Evolutionary conservation across 495 filamentous ascomycete species (phyloP).

Genomic region (Saxophila tyrrhenica): DNA sequence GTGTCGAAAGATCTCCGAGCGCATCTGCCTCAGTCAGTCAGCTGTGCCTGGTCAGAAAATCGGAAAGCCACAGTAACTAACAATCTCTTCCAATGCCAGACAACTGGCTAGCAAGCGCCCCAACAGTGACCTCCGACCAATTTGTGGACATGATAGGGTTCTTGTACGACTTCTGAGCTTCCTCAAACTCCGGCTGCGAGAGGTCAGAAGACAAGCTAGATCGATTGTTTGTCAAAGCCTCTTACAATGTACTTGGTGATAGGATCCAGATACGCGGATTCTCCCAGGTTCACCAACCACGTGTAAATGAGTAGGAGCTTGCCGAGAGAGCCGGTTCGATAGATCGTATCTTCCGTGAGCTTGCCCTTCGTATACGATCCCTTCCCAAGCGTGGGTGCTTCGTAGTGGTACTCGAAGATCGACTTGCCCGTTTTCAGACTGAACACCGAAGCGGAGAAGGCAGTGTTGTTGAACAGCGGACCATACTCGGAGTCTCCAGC

Average conservation of each 20-base stretch:
- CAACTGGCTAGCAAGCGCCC: background rate
- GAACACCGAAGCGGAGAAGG: background rate
- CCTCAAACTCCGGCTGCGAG: background rate
- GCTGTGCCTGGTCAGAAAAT: background rate
- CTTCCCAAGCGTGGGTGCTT: background rate
- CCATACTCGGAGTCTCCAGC: background rate
- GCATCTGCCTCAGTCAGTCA: background rate
- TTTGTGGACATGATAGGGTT: background rate
- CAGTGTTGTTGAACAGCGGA: background rate
- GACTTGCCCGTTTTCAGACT: background rate
- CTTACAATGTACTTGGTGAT: background rate
- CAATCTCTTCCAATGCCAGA: background rate
- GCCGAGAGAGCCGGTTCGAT: background rate
- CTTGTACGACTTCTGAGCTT: background rate
- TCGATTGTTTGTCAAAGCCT: too few species aligned
- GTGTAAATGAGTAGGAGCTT: background rate
- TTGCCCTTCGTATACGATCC: background rate
- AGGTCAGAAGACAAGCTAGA: too few species aligned
- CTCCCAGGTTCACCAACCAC: background rate
- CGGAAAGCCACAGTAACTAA: background rate
- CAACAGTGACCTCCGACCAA: background rate
- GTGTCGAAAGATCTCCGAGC: background rate
- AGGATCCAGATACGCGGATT: background rate
- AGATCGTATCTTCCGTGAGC: background rate
- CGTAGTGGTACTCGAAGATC: background rate